Conservation (phyloP, 2,329 filamentous ascomycete genomes). For the Leptographium procerum region DNA sequence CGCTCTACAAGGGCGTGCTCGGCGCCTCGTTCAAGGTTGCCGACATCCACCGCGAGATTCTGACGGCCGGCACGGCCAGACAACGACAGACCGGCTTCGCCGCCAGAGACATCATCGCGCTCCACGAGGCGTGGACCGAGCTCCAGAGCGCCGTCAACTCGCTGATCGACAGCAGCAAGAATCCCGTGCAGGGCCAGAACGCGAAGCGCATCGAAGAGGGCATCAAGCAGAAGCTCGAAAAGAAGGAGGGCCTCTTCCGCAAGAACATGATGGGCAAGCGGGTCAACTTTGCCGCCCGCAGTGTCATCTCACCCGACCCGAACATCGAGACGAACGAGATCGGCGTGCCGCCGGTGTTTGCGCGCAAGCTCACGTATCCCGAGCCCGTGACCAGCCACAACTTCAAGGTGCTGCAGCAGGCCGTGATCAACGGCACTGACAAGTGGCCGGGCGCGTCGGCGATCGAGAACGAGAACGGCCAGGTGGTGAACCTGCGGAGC, state of each 20-base stretch:
- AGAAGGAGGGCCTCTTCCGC: conserved; percentile 95
- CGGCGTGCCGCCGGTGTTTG: conserved; percentile 95
- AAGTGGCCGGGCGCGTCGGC: conserved; percentile 91
- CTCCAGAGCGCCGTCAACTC: conserved; percentile 86
- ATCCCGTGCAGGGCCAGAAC: conserved; percentile 67
- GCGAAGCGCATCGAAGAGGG: conserved; percentile 76
- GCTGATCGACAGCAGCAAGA: conserved; percentile 82
- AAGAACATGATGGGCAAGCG: conserved; percentile 99
- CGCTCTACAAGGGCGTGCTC: conserved; percentile 75
- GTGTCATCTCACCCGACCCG: conserved; percentile 94
- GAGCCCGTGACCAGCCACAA: conserved; percentile 97
- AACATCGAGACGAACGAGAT: conserved; percentile 99
- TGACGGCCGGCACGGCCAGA: conserved; percentile 27
- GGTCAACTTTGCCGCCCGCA: conserved; percentile 94
- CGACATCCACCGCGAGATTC: conserved; percentile 61
- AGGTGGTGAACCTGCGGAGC: conserved; percentile 74
- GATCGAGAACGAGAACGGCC: conserved; percentile 91
- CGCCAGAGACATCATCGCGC: conserved; percentile 53
- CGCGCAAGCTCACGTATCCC: conserved; percentile 88
- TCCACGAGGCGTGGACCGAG: conserved; percentile 71
- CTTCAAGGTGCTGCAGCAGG: conserved; percentile 88
- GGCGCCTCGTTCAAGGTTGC: conserved; percentile 62
- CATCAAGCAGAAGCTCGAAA: conserved; percentile 95
- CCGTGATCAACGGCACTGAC: conserved; percentile 86
- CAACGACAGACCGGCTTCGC: conserved; percentile 19